Conservation (phyloP, 148 eudicot species). For the Vaccinium darrowii region DNA sequence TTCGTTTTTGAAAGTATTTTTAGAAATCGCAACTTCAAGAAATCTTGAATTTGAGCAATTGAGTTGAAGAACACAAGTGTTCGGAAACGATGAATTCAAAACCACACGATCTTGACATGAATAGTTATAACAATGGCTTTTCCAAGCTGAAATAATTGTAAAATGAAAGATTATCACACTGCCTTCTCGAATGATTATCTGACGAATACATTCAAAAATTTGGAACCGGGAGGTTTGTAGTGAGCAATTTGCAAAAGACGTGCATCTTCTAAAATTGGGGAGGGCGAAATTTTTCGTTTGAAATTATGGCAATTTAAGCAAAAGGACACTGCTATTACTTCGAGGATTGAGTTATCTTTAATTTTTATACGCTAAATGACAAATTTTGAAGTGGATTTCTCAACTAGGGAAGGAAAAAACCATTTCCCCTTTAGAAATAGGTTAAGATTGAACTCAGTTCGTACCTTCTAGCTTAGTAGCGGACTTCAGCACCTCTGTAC, state of each 20-base stretch:
- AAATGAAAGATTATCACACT: too few relatives aligned
- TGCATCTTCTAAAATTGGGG: too few relatives aligned
- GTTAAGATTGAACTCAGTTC: background rate
- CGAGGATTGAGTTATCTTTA: background rate
- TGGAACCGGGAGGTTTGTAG: too few relatives aligned
- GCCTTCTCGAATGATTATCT: too few relatives aligned
- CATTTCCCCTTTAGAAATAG: background rate
- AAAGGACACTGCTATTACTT: too few relatives aligned
- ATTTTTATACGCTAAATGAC: too few relatives aligned
- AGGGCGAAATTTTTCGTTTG: too few relatives aligned
- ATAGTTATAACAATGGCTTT: background rate
- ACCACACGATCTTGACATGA: background rate
- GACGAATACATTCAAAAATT: too few relatives aligned
- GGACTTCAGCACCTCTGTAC: conserved; percentile 17
- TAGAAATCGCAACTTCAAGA: background rate
- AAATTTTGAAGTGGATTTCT: background rate
- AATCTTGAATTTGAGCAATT: background rate
- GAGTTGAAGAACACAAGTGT: background rate
- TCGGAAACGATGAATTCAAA: background rate
- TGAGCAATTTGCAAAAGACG: too few relatives aligned
- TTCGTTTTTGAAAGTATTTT: background rate
- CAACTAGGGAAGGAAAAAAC: background rate
- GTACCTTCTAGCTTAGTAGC: conserved; percentile 31
- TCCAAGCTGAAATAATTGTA: background rate
- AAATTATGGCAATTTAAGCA: too few relatives aligned